phyloP scores from a whole-genome alignment of 1,284 basidiomycete genomes.

The Ganoderma resinaceum region DNA sequence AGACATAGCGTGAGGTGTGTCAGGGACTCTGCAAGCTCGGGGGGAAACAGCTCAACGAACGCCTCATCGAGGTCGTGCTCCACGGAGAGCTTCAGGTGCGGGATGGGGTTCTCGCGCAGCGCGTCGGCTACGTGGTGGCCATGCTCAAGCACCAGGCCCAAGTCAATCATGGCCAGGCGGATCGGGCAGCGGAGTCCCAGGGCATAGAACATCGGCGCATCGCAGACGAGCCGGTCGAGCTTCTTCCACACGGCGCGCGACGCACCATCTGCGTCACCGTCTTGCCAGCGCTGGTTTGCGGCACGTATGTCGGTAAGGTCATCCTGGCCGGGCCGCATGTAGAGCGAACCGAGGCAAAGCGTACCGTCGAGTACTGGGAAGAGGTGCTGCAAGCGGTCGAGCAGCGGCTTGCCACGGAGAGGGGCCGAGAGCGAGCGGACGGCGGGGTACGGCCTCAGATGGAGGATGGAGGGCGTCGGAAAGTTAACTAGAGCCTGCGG shows the following conservation, averaged over 20 bases:
- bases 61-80: not conserved
- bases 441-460: not conserved
- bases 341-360: not conserved
- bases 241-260: not conserved
- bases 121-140: not conserved
- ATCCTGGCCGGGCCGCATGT: not conserved
- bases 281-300: not conserved
- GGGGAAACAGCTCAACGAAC: not conserved
- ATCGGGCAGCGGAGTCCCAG: not conserved
- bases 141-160: no score
- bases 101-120: not conserved
- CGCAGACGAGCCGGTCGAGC: not conserved
- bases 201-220: not conserved
- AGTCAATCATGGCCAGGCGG: not conserved
- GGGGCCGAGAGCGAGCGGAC: not conserved
- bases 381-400: not conserved
- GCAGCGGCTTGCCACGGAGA: not conserved
- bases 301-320: not conserved
- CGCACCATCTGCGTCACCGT: not conserved
- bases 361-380: not conserved
- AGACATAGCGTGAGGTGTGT: not conserved
- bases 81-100: not conserved
- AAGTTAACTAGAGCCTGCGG: not conserved
- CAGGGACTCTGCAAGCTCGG: not conserved
- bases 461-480: not conserved